Percentiles rank a stretch among this genome's conserved stretches.
Conservation (phyloP, 495 filamentous ascomycete species). For the Penicillium herquei region DNA sequence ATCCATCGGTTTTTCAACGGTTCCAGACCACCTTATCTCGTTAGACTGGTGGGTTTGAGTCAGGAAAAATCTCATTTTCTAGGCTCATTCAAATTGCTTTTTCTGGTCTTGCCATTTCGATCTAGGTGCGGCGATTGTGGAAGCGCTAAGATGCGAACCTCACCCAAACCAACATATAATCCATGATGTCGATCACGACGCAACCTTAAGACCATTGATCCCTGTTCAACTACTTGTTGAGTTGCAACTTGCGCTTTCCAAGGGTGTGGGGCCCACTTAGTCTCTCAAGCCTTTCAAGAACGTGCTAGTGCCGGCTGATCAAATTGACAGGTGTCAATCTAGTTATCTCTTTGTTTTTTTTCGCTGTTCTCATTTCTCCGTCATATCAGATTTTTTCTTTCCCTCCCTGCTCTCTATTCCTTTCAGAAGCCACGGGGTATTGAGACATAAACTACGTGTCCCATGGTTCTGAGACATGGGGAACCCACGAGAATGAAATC, state of each 20-base stretch:
- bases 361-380: conserved; percentile 5
- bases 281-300: not conserved
- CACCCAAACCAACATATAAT: conserved; percentile 12
- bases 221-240: conserved; percentile 10
- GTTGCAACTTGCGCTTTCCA: conserved; percentile 16
- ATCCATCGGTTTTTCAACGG: not conserved
- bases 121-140: conserved; percentile 21
- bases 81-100: conserved; percentile 12
- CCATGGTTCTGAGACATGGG: conserved; percentile 7
- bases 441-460: not conserved
- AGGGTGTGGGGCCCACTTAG: not conserved
- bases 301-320: conserved; percentile 9
- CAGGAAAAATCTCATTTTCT: not conserved
- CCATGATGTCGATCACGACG: conserved; percentile 23
- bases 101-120: conserved; percentile 23
- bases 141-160: conserved; percentile 18
- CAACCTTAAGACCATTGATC: conserved; percentile 15
- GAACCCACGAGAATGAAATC: not conserved
- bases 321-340: conserved; percentile 28
- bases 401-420: conserved; percentile 6
- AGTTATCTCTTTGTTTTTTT: conserved; percentile 10
- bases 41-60: not conserved
- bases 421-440: not conserved
- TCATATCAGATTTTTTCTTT: conserved; percentile 3
- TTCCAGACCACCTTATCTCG: conserved; percentile 1